Conservation (phyloP, 2,329 filamentous ascomycete genomes). For the Ophiostoma triangulosporum region DNA sequence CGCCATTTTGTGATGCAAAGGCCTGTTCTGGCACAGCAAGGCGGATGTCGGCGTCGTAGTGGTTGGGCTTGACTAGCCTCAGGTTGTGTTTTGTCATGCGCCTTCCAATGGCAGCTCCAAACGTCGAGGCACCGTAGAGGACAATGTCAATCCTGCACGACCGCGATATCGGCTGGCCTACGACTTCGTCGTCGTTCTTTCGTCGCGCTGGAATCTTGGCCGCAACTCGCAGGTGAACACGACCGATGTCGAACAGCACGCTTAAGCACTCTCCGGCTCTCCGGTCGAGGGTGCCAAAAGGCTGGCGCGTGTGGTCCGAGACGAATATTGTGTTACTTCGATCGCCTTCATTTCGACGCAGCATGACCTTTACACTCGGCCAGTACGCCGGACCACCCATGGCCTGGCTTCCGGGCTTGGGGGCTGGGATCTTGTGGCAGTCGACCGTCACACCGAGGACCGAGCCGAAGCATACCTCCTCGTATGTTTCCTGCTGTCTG, state of each 20-base stretch:
- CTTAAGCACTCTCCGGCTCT: slow-evolving; percentile 54
- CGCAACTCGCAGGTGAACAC: slow-evolving; percentile 53
- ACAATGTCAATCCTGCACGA: slow-evolving; percentile 56
- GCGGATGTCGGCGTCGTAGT: slow-evolving; percentile 53
- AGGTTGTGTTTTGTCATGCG: slow-evolving; percentile 53
- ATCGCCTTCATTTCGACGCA: slow-evolving; percentile 45
- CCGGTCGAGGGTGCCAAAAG: slow-evolving; percentile 65
- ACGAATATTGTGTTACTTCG: slow-evolving; percentile 56
- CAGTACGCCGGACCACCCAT: slow-evolving; percentile 48
- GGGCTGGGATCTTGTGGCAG: slow-evolving; percentile 53
- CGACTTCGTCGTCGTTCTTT: slow-evolving; percentile 47
- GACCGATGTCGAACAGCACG: slow-evolving; percentile 56
- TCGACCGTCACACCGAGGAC: slow-evolving; percentile 54
- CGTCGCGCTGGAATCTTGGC: slow-evolving; percentile 56
- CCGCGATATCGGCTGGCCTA: slow-evolving; percentile 48
- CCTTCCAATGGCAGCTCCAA: slow-evolving; percentile 50
- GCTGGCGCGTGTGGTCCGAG: slow-evolving; percentile 53
- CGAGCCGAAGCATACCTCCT: slow-evolving; percentile 70
- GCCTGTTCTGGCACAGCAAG: slow-evolving; percentile 54
- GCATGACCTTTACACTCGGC: slow-evolving; percentile 60
- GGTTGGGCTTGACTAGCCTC: slow-evolving; percentile 51
- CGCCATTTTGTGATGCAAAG: slow-evolving; percentile 14
- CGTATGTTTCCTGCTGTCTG: slow-evolving; percentile 45
- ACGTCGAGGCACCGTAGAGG: slow-evolving; percentile 62
- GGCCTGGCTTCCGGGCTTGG: slow-evolving; percentile 47